Evolutionary conservation across 176 grass and related monocot species (phyloP), one percentile per base, ranked within the genome.

Genomic region (Tillandsia fasciculata): DNA sequence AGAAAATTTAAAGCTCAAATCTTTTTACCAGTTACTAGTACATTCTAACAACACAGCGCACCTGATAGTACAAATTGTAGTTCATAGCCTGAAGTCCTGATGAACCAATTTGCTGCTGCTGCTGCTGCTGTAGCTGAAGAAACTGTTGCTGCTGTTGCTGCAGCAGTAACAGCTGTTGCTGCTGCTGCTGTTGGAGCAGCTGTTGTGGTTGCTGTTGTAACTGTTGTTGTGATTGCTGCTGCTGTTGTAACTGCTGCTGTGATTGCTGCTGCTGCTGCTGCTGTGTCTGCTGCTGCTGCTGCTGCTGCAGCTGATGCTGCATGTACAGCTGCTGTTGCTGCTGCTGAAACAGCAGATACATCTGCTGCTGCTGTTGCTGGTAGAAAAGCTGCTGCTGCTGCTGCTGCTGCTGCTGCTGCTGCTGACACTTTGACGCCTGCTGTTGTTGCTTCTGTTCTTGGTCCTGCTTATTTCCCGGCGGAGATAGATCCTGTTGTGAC

Each of bases 261-360:
- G 76, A 76, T 20, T 70, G 71, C 53, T 81, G 83, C 56, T 80
- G 78, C 53, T 81, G 66, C 23, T 65, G 47, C 2, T 65, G 56
- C 2, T 73, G 71, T 4, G 8, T 20, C 11, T 51, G 14, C 12
- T 64, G 72, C 22, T 75, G 61, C 15, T 51, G 64, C 47, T n/a
- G 12, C 9, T 65, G 73, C 33, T 75, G 73, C 12, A 52, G 52
- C 48, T 65, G 72, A 8, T 74, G 59, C 20, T 65, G 72, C n/a
- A 72, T 52, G 28, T 77, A 67, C 15, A 80, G 76, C 78, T 84
- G 66, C 67, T 89, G 82, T 68, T 85, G 77, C 49, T 92, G 84
- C 27, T 82, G 85, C 73, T 86, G 78, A 49, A 90, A 83, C 69
- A 88, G 79, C 65, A 88, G 73, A 72, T 91, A 86, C 82, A 91